A percentile compares a stretch with the other conserved stretches of the same genome.
Evolutionary conservation across 495 filamentous ascomycete species (phyloP).

Genomic region (Schizothecium vesticola): DNA sequence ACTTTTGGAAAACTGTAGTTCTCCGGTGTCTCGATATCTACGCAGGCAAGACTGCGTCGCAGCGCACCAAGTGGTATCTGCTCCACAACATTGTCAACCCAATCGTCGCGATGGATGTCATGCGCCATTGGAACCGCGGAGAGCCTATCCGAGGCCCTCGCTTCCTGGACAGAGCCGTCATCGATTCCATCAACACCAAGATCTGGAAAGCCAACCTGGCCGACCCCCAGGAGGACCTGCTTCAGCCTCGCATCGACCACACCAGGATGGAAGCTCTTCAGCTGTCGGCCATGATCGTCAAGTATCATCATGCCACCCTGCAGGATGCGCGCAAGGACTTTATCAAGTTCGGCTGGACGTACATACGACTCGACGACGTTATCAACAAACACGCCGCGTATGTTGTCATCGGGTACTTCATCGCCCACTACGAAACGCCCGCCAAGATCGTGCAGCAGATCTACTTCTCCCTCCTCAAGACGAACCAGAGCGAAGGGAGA

Average conservation of each 20-base stretch:
- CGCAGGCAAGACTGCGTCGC: conserved; percentile 65
- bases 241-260: conserved; percentile 85
- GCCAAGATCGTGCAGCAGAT: conserved; percentile 93
- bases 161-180: conserved; percentile 81
- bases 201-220: conserved; percentile 87
- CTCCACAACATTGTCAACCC: conserved; percentile 93
- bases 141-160: conserved; percentile 56
- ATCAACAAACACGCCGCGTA: conserved; percentile 99
- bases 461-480: conserved; percentile 81
- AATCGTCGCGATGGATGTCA: conserved; percentile 94
- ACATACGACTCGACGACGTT: conserved; percentile 92
- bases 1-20: conserved; percentile 80
- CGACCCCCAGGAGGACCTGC: conserved; percentile 78
- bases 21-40: conserved; percentile 86
- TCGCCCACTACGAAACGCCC: conserved; percentile 93
- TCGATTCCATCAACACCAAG: conserved; percentile 85
- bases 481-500: conserved; percentile 91
- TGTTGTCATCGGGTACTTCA: conserved; percentile 95
- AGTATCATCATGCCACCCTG: conserved; percentile 79
- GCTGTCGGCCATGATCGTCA: conserved; percentile 87
- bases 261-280: conserved; percentile 94
- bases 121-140: conserved; percentile 53
- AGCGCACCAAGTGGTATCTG: conserved; percentile 88
- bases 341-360: conserved; percentile 98
- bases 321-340: conserved; percentile 94